These are phyloP conservation scores for Entomortierella lignicola DNA, from an alignment of 192 early-diverging fungal genomes.

Conservation along the genomic window DNA sequence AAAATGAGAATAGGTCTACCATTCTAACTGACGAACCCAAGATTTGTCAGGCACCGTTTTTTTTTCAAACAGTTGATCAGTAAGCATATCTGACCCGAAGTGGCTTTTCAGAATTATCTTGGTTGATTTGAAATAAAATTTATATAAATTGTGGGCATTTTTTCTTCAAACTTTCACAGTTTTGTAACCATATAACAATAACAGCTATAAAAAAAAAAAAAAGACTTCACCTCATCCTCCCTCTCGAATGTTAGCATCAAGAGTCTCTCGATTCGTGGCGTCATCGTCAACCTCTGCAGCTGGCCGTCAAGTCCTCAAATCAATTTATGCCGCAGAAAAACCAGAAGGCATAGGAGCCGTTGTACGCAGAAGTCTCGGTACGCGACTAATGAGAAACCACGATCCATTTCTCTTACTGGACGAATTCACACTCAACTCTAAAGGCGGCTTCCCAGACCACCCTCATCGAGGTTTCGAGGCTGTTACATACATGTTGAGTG, in stretches of 20 bases:
- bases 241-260: slow-evolving; percentile 7
- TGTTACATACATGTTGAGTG: slow-evolving; percentile 77
- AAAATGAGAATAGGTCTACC: no score
- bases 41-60: no score
- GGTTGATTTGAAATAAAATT: no score
- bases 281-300: not conserved
- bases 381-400: slow-evolving; percentile 70
- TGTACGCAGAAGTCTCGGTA: slow-evolving; percentile 84
- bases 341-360: slow-evolving; percentile 86
- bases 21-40: no score
- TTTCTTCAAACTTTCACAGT: not conserved
- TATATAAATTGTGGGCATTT: no score
- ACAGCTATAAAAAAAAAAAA: not conserved
- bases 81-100: not conserved
- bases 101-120: not conserved
- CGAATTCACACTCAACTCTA: slow-evolving; percentile 58
- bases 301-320: slow-evolving; percentile 53
- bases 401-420: slow-evolving; percentile 96
- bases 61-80: no score
- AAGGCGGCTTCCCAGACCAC: slow-evolving; percentile 74
- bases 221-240: no score
- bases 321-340: slow-evolving; percentile 62
- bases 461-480: slow-evolving; percentile 89
- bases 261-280: slow-evolving; percentile 6
- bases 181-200: not conserved